Base-by-base conservation (phyloP, 495 filamentous ascomycete species). In the Paragyromitra xinjiangensis region DNA sequence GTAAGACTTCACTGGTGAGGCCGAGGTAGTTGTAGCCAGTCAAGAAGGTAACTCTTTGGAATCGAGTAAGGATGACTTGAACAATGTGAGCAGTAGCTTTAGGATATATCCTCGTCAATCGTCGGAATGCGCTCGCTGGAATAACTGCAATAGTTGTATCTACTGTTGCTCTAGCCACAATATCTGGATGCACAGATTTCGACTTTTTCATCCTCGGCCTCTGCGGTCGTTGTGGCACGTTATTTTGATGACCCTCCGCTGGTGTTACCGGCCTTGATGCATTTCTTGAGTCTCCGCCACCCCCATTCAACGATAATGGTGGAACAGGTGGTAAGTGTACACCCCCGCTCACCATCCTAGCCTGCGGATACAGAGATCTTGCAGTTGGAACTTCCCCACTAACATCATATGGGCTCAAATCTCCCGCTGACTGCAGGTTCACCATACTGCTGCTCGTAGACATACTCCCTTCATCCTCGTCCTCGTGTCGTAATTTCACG, bases 121-220 rank as follows among this genome's bases (percentile, higher is more conserved):
- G 91, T 69, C 93, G 90, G 83, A 99, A 99, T 3, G 95, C 95
- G 78, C 93, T 95, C 5, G 95, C 96, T 3, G 95, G 95, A 77
- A 99, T 98, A 80, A 99, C 95, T 16, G 95, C 95, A 84, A 99
- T 98, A 0, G 96, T 99, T 0, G 95, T 98, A 82, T 99, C 95
- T 24, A 96, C 93, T 42, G 93, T 97, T n/a, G 95, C 95, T 77
- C 95, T 89, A 8, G 94, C 95, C 72, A 98, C 93, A 78, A 99
- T 96, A 83, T 99, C 95, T 12, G 95, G 95, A 84, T 99, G 95
- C 0, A 92, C 95, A 2, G 96, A 98, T 77, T 90, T 91, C 39
- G 87, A 81, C 82, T 87, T 86, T 78, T 84, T 86, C 61, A 84
- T 84, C 75, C 85, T 86, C 50, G 84, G 84, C 26, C 81, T 82